Conservation (phyloP, 208 protist species). For the Crithidia mellificae region DNA sequence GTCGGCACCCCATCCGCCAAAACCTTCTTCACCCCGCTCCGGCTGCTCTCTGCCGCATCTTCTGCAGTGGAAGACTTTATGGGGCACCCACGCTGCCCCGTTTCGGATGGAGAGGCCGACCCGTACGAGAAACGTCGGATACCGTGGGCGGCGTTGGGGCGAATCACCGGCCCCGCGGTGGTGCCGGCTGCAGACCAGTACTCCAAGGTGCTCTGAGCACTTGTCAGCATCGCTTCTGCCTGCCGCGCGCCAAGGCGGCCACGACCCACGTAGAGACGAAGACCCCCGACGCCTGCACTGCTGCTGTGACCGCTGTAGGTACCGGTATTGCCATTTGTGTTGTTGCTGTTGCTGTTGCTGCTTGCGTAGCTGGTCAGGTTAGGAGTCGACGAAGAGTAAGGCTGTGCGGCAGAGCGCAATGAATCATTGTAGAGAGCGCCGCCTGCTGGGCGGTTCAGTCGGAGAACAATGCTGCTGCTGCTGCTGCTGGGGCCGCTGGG, state of each 20-base stretch:
- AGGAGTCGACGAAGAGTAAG: too few species aligned
- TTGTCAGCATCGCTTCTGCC: slow-evolving; percentile 13
- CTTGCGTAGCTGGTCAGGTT: background rate
- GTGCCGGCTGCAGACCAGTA: slow-evolving; percentile 24
- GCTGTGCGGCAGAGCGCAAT: too few species aligned
- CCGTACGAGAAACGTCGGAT: background rate
- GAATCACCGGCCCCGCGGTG: slow-evolving; percentile 21
- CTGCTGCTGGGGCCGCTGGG: too few species aligned
- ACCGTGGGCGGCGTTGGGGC: background rate
- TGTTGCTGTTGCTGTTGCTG: background rate
- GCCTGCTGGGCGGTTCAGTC: too few species aligned
- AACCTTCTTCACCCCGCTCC: too few species aligned
- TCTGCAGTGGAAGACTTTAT: background rate
- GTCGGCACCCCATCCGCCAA: too few species aligned
- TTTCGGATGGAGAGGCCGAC: background rate
- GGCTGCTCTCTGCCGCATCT: background rate
- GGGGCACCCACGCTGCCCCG: background rate
- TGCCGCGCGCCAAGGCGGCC: slow-evolving; percentile 13
- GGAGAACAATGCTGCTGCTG: too few species aligned
- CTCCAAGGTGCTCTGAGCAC: slow-evolving; percentile 14
- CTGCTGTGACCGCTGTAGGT: too few species aligned
- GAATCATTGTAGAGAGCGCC: too few species aligned
- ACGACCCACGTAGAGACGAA: background rate
- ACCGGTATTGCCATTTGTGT: too few species aligned
- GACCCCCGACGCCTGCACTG: too few species aligned